Evolutionary conservation across 2,329 filamentous ascomycete species (phyloP).

Genomic region (Ophioceras dolichostomum): DNA sequence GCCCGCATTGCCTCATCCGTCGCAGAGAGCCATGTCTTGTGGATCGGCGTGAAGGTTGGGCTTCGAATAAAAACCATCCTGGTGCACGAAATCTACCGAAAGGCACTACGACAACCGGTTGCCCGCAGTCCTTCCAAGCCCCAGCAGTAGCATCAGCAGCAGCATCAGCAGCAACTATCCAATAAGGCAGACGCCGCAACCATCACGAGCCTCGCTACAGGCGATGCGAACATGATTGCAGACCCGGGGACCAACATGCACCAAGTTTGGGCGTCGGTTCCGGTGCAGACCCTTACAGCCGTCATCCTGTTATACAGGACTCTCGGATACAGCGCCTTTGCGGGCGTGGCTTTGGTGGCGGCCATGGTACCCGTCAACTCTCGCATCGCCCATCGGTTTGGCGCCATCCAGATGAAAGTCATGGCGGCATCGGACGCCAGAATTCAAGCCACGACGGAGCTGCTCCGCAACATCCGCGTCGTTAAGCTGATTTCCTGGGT

Average conservation of each 20-base stretch:
- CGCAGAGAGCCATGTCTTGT: conserved; percentile 75
- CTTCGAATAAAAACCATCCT: conserved; percentile 89
- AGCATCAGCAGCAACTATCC: conserved; percentile 28
- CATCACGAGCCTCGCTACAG: conserved; percentile 99
- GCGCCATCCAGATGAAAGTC: conserved; percentile 77
- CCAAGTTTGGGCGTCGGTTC: conserved; percentile 86
- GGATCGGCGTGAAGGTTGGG: conserved; percentile 89
- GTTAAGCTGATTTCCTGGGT: conserved; percentile 99
- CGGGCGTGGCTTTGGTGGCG: conserved; percentile 82
- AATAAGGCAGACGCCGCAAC: conserved; percentile 85
- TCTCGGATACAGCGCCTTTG: conserved; percentile 85
- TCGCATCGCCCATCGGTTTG: conserved; percentile 74
- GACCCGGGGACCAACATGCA: conserved; percentile 92
- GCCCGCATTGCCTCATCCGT: conserved; percentile 73
- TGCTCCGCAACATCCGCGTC: conserved; percentile 93
- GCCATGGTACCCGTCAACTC: conserved; percentile 86
- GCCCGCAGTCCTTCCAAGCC: conserved; percentile 15
- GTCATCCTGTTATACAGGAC: conserved; percentile 76
- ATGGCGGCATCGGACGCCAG: conserved; percentile 88
- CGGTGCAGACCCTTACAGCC: conserved; percentile 74
- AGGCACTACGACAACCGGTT: conserved; percentile 18
- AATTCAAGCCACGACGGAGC: conserved; percentile 93
- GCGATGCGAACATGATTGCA: conserved; percentile 97
- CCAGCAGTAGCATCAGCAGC: conserved; percentile 20
- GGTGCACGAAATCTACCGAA: conserved; percentile 82